A percentile compares a stretch with the other conserved stretches of the same genome.
These are phyloP conservation scores for Taxillus chinensis DNA, from an alignment of 164 flowering plant genomes.

Conservation along the genomic window DNA sequence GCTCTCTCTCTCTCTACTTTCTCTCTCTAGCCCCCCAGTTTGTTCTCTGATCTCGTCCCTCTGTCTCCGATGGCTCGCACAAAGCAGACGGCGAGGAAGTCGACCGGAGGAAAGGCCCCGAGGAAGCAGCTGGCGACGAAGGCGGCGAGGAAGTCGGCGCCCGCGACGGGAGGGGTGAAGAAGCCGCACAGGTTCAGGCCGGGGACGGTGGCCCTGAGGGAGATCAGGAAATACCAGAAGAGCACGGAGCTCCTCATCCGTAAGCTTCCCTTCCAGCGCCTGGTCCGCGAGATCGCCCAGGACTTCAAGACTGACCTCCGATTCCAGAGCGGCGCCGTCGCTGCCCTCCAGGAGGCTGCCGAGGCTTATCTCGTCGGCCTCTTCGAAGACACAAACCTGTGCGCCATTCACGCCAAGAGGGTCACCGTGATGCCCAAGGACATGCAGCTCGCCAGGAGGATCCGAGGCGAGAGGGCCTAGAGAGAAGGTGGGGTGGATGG, in stretches of 20 bases:
- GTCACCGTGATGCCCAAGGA: constrained; percentile 12
- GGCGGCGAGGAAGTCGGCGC: constrained; percentile 30
- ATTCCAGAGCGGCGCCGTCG: constrained; percentile 18
- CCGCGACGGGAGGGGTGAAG: constrained; percentile 35
- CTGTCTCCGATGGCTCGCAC: constrained; percentile 20
- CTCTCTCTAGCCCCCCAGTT: too few species aligned
- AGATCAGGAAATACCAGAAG: constrained; percentile 13
- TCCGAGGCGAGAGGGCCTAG: constrained; percentile 6
- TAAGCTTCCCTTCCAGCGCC: not conserved
- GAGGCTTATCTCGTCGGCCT: constrained; percentile 5
- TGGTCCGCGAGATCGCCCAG: constrained; percentile 14
- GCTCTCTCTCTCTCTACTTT: too few species aligned
- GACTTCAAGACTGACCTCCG: constrained; percentile 21
- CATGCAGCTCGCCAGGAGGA: constrained; percentile 10
- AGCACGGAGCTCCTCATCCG: constrained; percentile 14
- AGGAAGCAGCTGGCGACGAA: constrained; percentile 32
- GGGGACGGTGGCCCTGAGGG: constrained; percentile 17
- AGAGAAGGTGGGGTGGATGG: not conserved
- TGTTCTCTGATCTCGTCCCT: too few species aligned
- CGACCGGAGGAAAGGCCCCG: constrained; percentile 18
- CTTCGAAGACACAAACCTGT: constrained; percentile 9
- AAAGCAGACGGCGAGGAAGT: constrained; percentile 21
- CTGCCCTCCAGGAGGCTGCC: constrained; percentile 20
- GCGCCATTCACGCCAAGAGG: constrained; percentile 1
- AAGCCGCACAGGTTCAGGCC: constrained; percentile 34